Conservation (phyloP, 129 eudicot genomes). For the Smallanthus sonchifolius region DNA sequence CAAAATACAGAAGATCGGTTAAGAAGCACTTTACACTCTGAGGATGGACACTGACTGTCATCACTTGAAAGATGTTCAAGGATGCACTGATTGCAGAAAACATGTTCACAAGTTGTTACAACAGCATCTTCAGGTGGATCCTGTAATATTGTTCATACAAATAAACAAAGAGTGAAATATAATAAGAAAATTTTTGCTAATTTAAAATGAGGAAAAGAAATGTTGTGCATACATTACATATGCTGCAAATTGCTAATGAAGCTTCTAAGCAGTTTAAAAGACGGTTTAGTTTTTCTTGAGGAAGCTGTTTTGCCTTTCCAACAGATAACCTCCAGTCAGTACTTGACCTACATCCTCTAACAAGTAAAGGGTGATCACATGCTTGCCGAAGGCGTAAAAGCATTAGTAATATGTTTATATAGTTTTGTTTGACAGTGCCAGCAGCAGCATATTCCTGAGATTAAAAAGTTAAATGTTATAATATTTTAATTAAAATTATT, state of each 20-base stretch:
- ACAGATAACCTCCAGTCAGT: slow-evolving; percentile 45
- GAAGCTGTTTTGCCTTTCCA: slow-evolving; percentile 65
- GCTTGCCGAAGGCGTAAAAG: slow-evolving; percentile 95
- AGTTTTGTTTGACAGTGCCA: slow-evolving; percentile 91
- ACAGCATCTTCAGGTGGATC: slow-evolving; percentile 98
- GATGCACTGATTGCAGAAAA: slow-evolving; percentile 90
- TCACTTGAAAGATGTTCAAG: slow-evolving; percentile 70
- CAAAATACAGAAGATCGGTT: slow-evolving; percentile 48
- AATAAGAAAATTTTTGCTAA: background rate
- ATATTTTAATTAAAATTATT: background rate
- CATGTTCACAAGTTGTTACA: slow-evolving; percentile 80
- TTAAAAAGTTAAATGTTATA: background rate
- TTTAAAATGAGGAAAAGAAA: background rate
- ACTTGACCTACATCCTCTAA: slow-evolving; percentile 49
- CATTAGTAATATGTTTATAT: slow-evolving; percentile 79
- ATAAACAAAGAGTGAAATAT: background rate
- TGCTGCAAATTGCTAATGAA: slow-evolving; percentile 78
- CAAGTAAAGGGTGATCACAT: slow-evolving; percentile 92
- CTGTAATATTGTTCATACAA: slow-evolving; percentile 25
- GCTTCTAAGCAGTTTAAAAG: slow-evolving; percentile 79
- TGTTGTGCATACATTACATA: slow-evolving; percentile 59
- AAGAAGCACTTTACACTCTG: slow-evolving; percentile 61
- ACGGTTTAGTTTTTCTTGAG: slow-evolving; percentile 46
- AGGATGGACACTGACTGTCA: slow-evolving; percentile 71
- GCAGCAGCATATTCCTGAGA: slow-evolving; percentile 83